These are phyloP conservation scores for Colletotrichum acutatum DNA, from an alignment of 2,329 filamentous ascomycete genomes.

Conservation along the genomic window DNA sequence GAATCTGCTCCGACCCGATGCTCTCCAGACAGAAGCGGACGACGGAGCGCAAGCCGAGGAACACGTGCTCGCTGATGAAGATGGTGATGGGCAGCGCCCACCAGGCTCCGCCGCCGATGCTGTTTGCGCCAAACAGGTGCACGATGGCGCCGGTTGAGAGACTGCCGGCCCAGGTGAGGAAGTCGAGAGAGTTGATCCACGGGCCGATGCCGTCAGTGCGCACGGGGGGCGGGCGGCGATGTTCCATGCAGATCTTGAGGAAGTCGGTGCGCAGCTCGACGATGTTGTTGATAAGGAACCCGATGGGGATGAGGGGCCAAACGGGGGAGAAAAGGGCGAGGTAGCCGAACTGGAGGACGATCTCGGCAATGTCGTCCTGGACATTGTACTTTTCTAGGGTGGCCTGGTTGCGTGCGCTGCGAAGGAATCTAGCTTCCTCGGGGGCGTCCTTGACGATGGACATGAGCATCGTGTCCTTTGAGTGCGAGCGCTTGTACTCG, in stretches of 20 bases:
- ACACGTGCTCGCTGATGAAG: constrained; percentile 79
- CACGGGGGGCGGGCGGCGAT: constrained; percentile 75
- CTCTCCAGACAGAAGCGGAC: constrained; percentile 50
- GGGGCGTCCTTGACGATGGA: constrained; percentile 65
- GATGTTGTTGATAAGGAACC: constrained; percentile 82
- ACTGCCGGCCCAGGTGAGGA: constrained; percentile 78
- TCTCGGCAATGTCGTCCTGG: constrained; percentile 77
- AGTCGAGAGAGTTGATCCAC: constrained; percentile 75
- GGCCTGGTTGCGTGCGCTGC: constrained; percentile 73
- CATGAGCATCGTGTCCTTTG: constrained; percentile 56
- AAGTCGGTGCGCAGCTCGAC: constrained; percentile 81
- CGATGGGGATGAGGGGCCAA: constrained; percentile 79
- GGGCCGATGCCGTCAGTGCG: constrained; percentile 80
- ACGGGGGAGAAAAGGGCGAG: constrained; percentile 78
- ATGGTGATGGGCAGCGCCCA: constrained; percentile 76
- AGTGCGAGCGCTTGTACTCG: constrained; percentile 47
- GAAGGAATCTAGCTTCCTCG: constrained; percentile 72
- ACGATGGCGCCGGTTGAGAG: constrained; percentile 78
- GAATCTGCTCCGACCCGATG: constrained; percentile 53
- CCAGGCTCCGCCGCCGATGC: constrained; percentile 65
- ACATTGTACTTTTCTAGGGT: constrained; percentile 78
- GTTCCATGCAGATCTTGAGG: constrained; percentile 80
- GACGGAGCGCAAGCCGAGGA: constrained; percentile 67
- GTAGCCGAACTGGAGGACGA: constrained; percentile 80
- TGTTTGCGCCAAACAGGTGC: constrained; percentile 74